phyloP scores from a whole-genome alignment of 768 basidiomycete species.

The Hortiboletus flavorubellus region DNA sequence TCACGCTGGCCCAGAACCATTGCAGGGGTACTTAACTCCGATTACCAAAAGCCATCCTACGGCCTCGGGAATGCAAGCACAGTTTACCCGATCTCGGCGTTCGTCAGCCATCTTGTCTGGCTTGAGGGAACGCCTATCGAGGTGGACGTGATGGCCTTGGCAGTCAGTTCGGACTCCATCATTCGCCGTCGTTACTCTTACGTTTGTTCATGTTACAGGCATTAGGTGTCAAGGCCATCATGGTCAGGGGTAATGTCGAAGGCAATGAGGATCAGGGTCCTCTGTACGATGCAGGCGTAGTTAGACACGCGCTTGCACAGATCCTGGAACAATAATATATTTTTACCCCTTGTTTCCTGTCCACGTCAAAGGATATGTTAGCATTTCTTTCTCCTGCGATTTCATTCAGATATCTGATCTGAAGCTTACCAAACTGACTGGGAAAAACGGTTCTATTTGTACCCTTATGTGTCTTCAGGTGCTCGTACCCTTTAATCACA shows the following conservation, averaged over 20 bases:
- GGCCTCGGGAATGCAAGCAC: conserved; percentile 59
- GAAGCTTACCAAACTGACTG: neutral
- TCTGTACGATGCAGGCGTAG: conserved; percentile 45
- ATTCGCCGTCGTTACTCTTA: neutral
- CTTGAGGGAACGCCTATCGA: conserved; percentile 58
- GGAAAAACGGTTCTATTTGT: neutral
- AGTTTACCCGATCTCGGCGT: conserved; percentile 71
- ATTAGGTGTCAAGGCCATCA: conserved; percentile 59
- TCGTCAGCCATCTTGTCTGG: conserved; percentile 83
- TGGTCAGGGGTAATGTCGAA: conserved; percentile 35
- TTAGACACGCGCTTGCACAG: conserved; percentile 41
- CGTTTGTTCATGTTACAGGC: conserved; percentile 33
- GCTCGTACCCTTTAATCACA: neutral
- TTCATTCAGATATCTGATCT: neutral
- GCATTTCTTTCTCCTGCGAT: conserved; percentile 6
- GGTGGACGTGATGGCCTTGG: conserved; percentile 59
- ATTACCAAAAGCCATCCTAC: conserved; percentile 47
- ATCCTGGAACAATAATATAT: conserved; percentile 21
- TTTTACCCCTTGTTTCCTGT: neutral
- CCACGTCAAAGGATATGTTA: neutral
- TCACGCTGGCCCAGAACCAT: conserved; percentile 51
- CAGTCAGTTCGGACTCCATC: conserved; percentile 42
- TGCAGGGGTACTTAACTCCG: conserved; percentile 61
- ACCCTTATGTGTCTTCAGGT: neutral
- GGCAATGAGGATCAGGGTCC: conserved; percentile 24